Conservation (phyloP, 202 grass and related monocot species). For the Zoysia matrella region DNA sequence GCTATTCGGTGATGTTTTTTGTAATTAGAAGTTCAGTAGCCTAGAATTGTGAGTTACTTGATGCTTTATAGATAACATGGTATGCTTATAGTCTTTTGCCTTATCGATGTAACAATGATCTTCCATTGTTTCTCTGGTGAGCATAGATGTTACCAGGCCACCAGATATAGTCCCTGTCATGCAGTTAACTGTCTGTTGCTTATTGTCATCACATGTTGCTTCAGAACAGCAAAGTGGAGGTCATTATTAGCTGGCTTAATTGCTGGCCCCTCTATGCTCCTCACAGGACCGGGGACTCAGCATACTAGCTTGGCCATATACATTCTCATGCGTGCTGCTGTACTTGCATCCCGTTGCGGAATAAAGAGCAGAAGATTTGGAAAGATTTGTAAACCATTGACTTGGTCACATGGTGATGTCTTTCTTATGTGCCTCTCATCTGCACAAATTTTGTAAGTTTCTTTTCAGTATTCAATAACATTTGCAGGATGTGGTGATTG, state of each 20-base stretch:
- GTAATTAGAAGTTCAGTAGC: slow-evolving; percentile 15
- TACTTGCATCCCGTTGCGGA: slow-evolving; percentile 89
- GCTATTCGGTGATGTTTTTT: background rate
- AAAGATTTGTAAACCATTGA: slow-evolving; percentile 88
- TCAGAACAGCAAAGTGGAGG: slow-evolving; percentile 95
- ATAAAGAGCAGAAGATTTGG: slow-evolving; percentile 93
- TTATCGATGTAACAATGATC: background rate
- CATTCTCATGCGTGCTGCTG: slow-evolving; percentile 88
- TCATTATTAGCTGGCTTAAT: slow-evolving; percentile 80
- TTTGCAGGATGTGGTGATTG: slow-evolving; percentile 9
- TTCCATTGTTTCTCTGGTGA: background rate
- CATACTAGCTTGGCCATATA: slow-evolving; percentile 96
- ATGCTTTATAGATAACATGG: background rate
- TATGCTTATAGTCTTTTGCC: background rate
- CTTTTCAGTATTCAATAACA: slow-evolving; percentile 20
- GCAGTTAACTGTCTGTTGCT: background rate
- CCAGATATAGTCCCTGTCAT: background rate
- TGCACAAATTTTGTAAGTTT: slow-evolving; percentile 93
- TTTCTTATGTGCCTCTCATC: slow-evolving; percentile 98
- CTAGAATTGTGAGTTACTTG: background rate
- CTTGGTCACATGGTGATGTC: slow-evolving; percentile 94
- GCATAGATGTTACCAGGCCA: slow-evolving; percentile 9
- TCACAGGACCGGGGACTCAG: slow-evolving; percentile 90
- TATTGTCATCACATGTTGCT: slow-evolving; percentile 29
- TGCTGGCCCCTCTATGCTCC: slow-evolving; percentile 93